Conservation (phyloP, 2,329 filamentous ascomycete species). For the Paecilomyces sp. region DNA sequence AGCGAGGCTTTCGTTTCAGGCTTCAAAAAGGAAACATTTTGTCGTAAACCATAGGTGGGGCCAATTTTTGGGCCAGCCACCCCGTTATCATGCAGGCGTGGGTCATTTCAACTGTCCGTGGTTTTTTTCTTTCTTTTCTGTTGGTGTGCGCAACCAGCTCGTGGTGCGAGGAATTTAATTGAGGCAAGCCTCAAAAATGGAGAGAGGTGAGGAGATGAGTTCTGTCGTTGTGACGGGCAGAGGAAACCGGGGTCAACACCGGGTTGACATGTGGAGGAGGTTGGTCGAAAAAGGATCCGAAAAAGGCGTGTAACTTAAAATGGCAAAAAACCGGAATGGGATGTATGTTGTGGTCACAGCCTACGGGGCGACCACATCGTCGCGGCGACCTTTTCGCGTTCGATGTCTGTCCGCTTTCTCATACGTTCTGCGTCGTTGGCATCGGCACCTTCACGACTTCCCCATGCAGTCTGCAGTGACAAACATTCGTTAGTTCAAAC, state of each 20-base stretch:
- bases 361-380: slow-evolving; percentile 14
- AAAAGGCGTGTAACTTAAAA: background rate
- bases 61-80: background rate
- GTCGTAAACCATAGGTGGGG: background rate
- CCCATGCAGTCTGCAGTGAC: slow-evolving; percentile 74
- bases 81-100: background rate
- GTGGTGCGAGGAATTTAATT: background rate
- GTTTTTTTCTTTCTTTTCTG: background rate
- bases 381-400: slow-evolving; percentile 20
- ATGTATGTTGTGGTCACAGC: background rate
- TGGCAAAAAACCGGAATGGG: background rate
- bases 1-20: background rate
- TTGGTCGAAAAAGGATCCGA: background rate
- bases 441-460: slow-evolving; percentile 86
- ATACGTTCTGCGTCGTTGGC: slow-evolving; percentile 69
- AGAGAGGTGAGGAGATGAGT: background rate
- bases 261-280: background rate
- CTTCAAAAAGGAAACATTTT: background rate
- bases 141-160: background rate
- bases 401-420: slow-evolving; percentile 35
- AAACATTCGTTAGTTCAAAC: slow-evolving; percentile 3
- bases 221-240: background rate
- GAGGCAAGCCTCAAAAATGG: background rate
- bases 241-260: background rate
- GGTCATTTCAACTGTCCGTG: background rate